Conservation (phyloP, 169 alveolate genomes). For the Eimeria nieschulzi region DNA sequence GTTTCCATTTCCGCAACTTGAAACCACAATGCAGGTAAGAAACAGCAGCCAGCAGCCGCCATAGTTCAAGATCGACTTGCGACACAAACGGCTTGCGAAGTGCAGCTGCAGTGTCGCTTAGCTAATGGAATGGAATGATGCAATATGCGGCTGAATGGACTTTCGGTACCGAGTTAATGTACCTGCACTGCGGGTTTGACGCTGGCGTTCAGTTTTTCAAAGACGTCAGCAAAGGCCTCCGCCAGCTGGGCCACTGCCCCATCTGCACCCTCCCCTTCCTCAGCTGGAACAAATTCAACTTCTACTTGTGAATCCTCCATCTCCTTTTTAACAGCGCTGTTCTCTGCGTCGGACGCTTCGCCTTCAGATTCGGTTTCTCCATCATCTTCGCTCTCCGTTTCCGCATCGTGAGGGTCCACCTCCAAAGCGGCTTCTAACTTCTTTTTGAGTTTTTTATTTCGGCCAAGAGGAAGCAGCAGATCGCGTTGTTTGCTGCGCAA, state of each 20-base stretch:
- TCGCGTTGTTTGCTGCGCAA: conserved; percentile 24
- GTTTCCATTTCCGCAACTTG: background rate
- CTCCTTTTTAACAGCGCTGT: background rate
- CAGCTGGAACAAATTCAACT: conserved; percentile 1
- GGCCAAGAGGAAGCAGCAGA: conserved; percentile 51
- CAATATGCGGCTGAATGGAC: no score
- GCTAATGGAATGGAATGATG: background rate
- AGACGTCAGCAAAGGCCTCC: background rate
- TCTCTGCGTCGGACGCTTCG: background rate
- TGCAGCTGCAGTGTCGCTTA: background rate
- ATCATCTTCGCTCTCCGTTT: conserved; percentile 49
- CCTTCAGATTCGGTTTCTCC: background rate
- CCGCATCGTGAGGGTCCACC: conserved; percentile 21
- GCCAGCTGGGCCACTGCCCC: conserved; percentile 20
- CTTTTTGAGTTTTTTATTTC: conserved; percentile 16
- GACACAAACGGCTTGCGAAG: background rate
- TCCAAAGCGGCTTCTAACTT: conserved; percentile 20
- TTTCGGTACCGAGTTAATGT: no score
- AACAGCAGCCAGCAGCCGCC: background rate
- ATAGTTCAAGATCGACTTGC: background rate
- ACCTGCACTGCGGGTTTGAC: background rate
- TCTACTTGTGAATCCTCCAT: background rate
- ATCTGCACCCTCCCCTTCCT: conserved; percentile 20
- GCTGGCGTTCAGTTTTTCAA: background rate
- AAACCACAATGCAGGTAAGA: background rate